Evolutionary conservation across 2,329 filamentous ascomycete species (phyloP).

Genomic region (Davidsoniella virescens): DNA sequence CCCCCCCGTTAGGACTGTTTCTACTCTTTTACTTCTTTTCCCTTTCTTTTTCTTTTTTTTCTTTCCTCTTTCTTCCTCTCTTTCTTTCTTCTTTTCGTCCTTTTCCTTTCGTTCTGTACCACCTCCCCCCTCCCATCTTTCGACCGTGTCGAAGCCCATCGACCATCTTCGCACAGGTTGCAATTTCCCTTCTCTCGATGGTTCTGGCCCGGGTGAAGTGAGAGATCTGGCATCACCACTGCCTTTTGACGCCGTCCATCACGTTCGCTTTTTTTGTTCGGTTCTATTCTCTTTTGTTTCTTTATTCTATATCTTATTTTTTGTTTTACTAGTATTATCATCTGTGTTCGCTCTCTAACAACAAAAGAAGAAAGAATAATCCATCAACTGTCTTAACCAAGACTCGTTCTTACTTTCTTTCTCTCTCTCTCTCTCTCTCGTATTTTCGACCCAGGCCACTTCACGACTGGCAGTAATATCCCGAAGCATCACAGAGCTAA

Average conservation of each 20-base stretch:
- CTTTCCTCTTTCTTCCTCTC: not conserved
- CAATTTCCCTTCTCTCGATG: conserved; percentile 3
- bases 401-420: no score
- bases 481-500: not conserved
- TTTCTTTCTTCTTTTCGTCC: not conserved
- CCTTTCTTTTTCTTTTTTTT: not conserved
- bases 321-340: conserved; percentile 3
- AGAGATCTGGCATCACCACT: conserved; percentile 12
- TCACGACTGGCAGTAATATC: not conserved
- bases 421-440: not conserved
- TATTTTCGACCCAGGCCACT: not conserved
- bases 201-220: conserved; percentile 10
- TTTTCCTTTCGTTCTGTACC: not conserved
- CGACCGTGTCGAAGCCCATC: not conserved
- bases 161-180: not conserved
- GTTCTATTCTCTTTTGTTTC: conserved; percentile 2
- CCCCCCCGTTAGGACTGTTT: no score
- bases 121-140: not conserved
- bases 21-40: not conserved
- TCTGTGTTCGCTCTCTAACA: not conserved
- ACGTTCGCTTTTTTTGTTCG: not conserved
- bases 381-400: not conserved
- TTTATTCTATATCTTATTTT: conserved; percentile 1
- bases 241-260: not conserved
- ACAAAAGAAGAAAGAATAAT: not conserved